A percentile compares a stretch with the other conserved stretches of the same genome.
phyloP scores from a whole-genome alignment of 1,284 basidiomycete species.

The Boletus mariae region DNA sequence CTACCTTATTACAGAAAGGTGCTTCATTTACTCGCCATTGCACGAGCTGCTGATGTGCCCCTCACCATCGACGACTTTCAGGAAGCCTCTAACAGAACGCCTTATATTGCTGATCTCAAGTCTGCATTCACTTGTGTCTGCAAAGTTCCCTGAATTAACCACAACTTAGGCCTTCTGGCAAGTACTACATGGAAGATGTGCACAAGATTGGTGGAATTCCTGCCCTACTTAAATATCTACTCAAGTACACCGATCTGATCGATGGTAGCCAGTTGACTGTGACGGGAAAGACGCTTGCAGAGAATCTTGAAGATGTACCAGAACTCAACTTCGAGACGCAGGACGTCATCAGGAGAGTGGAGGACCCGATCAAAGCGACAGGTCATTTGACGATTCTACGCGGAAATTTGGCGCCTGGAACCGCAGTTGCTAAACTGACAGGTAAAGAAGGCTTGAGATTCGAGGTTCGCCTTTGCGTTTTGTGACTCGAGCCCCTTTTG shows the following conservation, averaged over 20 bases:
- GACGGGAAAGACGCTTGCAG: conserved; percentile 89
- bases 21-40: conserved; percentile 91
- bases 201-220: conserved; percentile 91
- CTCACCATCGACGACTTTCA: conserved; percentile 96
- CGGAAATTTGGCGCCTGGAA: conserved; percentile 87
- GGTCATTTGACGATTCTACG: conserved; percentile 92
- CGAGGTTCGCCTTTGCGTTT: conserved; percentile 47
- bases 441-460: conserved; percentile 93
- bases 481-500: conserved; percentile 5
- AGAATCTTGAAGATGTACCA: conserved; percentile 82
- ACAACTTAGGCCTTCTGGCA: conserved; percentile 74
- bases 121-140: conserved; percentile 28
- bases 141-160: conserved; percentile 1
- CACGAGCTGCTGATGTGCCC: conserved; percentile 83
- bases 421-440: conserved; percentile 93
- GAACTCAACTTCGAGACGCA: conserved; percentile 79
- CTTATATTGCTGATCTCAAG: conserved; percentile 94
- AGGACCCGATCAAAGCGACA: conserved; percentile 86
- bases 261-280: conserved; percentile 91
- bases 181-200: conserved; percentile 96
- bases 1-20: conserved; percentile 45
- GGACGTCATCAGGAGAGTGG: conserved; percentile 77
- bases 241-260: conserved; percentile 84
- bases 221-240: conserved; percentile 77
- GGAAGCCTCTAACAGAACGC: conserved; percentile 79